These are phyloP conservation scores for Fusarium poae DNA, from an alignment of 2,329 filamentous ascomycete species.

Conservation along the genomic window DNA sequence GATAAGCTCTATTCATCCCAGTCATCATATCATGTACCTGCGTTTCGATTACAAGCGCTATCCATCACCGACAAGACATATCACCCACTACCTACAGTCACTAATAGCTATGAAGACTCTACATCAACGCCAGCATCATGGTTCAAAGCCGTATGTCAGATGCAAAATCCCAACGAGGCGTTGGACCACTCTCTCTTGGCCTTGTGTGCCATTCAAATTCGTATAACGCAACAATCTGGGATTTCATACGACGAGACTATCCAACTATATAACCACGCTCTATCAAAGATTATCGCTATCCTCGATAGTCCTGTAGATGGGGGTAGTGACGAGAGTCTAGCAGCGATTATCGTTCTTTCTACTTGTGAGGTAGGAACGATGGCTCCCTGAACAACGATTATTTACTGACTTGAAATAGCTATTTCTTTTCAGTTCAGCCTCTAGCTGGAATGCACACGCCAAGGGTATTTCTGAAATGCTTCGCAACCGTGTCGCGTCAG, in stretches of 20 bases:
- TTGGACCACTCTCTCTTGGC: constrained; percentile 15
- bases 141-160: constrained; percentile 6
- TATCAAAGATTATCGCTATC: constrained; percentile 1
- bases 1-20: rapidly evolving
- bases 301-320: background rate
- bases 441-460: constrained; percentile 6
- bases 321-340: background rate
- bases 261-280: constrained; percentile 1
- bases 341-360: constrained; percentile 9
- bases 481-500: background rate
- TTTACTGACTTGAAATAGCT: background rate
- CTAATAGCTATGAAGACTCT: rapidly evolving
- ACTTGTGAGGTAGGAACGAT: constrained; percentile 10
- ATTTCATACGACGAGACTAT: constrained; percentile 4
- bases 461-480: constrained; percentile 23
- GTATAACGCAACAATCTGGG: background rate
- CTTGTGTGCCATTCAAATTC: constrained; percentile 12
- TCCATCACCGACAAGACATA: background rate
- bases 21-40: background rate
- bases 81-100: background rate
- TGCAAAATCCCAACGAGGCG: background rate
- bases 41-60: background rate
- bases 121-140: background rate
- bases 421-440: constrained; percentile 5
- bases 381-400: rapidly evolving